Base-by-base conservation (phyloP, 2,329 filamentous ascomycete species). In the Geoglossum cookeanum region DNA sequence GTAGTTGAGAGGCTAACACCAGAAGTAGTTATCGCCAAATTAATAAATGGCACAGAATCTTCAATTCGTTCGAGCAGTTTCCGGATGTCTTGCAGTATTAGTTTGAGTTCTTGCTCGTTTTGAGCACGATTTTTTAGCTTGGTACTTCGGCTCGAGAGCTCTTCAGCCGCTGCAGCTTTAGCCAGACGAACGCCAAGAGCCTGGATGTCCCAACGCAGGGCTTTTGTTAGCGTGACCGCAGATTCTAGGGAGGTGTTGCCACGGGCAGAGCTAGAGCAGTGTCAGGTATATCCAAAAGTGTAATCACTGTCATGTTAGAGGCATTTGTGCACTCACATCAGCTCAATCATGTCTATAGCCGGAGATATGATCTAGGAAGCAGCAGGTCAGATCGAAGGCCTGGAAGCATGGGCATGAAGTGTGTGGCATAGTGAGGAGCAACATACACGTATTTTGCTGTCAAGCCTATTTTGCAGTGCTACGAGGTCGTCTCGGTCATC, bases 1-100 rank as follows among this genome's bases (percentile, higher is more conserved):
- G 81, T 83, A 0, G 86, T 86, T 0, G 87, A 88, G 33, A 97
- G 74, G 58, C 81, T 94, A 58, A 91, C 89, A 0, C 92, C 92
- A 1, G 91, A 96, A 0, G 90, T 91, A 1, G 88, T 92, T 62
- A 98, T 94, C 57, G 92, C 92, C 32, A 98, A 76, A 64, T 92
- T 95, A 67, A 98, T 84, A 3, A 95, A 74, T 0, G 91, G 91
- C 9, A 97, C 87, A 11, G 91, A 86, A 68, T 92, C 84, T 67
- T 97, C 91, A 60, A 98, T 94, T 7, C 84, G 80, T 9, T 74
- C 71, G 1, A 97, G 76, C 2, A 98, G 71, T 11, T 72, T 75
- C 65, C 83, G 86, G 65, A 95, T 91, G 51, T 90, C 85, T 9
- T 72, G 66, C 56, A 91, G 80, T 61, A 97, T 85, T 44, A 73